Conservation (phyloP, 805 yeast genomes). For the Wickerhamomyces queroliae region DNA sequence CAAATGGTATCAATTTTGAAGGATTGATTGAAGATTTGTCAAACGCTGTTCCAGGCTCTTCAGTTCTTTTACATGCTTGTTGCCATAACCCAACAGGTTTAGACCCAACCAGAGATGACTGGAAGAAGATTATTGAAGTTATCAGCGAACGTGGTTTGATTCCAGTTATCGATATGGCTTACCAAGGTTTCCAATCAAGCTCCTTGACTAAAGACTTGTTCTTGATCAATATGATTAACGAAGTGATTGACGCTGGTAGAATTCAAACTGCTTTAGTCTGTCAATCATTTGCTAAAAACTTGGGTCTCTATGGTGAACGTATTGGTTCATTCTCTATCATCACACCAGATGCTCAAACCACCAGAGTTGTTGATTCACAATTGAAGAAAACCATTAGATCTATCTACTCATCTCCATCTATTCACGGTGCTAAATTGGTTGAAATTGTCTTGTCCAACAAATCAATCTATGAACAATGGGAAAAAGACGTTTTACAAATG, state of each 20-base stretch:
- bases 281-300: conserved; percentile 92
- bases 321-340: conserved; percentile 74
- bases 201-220: conserved; percentile 68
- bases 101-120: conserved; percentile 78
- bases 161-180: conserved; percentile 90
- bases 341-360: conserved; percentile 48
- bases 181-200: conserved; percentile 93
- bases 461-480: conserved; percentile 67
- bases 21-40: conserved; percentile 56
- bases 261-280: conserved; percentile 55
- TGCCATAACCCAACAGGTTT: conserved; percentile 98
- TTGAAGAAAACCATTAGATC: conserved; percentile 81
- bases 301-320: conserved; percentile 95
- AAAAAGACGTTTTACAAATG: conserved; percentile 71
- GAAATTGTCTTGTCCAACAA: conserved; percentile 63
- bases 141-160: conserved; percentile 52
- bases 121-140: conserved; percentile 69
- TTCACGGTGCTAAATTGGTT: conserved; percentile 89
- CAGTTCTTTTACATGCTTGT: conserved; percentile 84
- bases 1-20: conserved; percentile 59
- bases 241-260: conserved; percentile 34
- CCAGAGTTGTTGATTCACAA: conserved; percentile 62
- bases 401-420: conserved; percentile 89
- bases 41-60: conserved; percentile 49
- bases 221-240: conserved; percentile 39